phyloP scores from a whole-genome alignment of 176 grass and related monocot species.

The Musa schizocarpa region DNA sequence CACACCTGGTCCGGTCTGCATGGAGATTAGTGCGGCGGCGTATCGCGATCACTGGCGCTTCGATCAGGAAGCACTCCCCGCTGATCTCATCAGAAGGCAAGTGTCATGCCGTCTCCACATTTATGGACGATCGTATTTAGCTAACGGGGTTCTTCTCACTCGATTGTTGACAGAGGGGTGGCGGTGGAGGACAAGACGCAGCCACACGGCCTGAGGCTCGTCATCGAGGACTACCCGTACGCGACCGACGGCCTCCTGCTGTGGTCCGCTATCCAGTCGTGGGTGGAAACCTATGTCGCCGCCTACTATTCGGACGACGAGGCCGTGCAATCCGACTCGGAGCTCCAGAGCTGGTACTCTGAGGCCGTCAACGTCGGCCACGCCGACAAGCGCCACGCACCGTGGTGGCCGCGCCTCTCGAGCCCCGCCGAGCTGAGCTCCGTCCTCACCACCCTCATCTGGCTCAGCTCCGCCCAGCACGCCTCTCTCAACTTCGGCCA shows the following conservation, averaged over 20 bases:
- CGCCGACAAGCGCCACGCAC: slow-evolving; percentile 52
- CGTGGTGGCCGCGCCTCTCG: slow-evolving; percentile 75
- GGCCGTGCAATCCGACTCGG: slow-evolving; percentile 42
- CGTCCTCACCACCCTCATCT: slow-evolving; percentile 67
- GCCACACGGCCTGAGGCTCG: slow-evolving; percentile 59
- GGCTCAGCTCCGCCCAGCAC: slow-evolving; percentile 85
- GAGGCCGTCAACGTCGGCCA: slow-evolving; percentile 73
- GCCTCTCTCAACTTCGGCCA: slow-evolving; percentile 95
- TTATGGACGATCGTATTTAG: not conserved
- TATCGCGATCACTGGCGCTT: slow-evolving; percentile 66
- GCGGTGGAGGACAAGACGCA: slow-evolving; percentile 67
- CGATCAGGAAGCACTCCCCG: slow-evolving; percentile 87
- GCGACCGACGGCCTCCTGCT: slow-evolving; percentile 77
- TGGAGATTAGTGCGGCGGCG: slow-evolving; percentile 67
- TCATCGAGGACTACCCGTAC: slow-evolving; percentile 96
- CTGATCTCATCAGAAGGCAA: slow-evolving; percentile 81
- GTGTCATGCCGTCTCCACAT: not conserved
- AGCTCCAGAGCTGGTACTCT: slow-evolving; percentile 80
- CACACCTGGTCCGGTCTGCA: slow-evolving; percentile 58
- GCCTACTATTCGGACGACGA: slow-evolving; percentile 51
- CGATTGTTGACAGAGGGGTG: slow-evolving; percentile 47
- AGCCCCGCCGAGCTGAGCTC: slow-evolving; percentile 44
- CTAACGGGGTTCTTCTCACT: not conserved
- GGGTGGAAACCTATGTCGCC: slow-evolving; percentile 51
- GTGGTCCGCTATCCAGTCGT: slow-evolving; percentile 63